A percentile compares a stretch with the other conserved stretches of the same genome.
phyloP scores from a whole-genome alignment of 2,329 filamentous ascomycete genomes.

The Aspergillus japonicus region DNA sequence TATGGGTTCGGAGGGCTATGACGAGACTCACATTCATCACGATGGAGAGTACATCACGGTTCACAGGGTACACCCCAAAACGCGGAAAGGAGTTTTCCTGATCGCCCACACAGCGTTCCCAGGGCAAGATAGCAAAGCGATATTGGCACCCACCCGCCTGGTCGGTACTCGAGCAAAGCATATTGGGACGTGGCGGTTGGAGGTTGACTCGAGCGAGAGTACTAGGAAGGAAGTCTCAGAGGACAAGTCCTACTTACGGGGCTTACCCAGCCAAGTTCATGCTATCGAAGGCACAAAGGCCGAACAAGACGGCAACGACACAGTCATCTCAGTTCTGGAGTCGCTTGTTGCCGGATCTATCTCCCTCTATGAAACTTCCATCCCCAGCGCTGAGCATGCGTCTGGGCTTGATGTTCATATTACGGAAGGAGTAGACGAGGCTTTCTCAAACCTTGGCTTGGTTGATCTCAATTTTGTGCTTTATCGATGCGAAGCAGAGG shows the following conservation, averaged over 20 bases:
- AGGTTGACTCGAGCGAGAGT: slow-evolving; percentile 76
- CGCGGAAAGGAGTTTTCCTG: slow-evolving; percentile 88
- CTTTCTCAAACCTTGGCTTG: slow-evolving; percentile 72
- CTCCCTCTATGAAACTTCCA: slow-evolving; percentile 93
- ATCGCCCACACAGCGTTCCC: slow-evolving; percentile 96
- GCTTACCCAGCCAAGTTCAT: slow-evolving; percentile 78
- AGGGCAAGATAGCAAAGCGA: slow-evolving; percentile 79
- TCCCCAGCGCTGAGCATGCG: slow-evolving; percentile 80
- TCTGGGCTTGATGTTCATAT: slow-evolving; percentile 82
- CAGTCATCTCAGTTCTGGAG: slow-evolving; percentile 75
- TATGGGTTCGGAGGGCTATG: slow-evolving; percentile 93
- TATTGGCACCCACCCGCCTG: slow-evolving; percentile 75
- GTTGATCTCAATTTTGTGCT: slow-evolving; percentile 88
- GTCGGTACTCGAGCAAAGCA: slow-evolving; percentile 80
- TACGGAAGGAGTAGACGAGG: slow-evolving; percentile 73
- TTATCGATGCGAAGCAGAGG: slow-evolving; percentile 89
- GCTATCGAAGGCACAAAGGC: slow-evolving; percentile 72
- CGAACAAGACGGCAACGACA: slow-evolving; percentile 70
- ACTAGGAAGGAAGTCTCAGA: slow-evolving; percentile 62
- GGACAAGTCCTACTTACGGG: slow-evolving; percentile 71
- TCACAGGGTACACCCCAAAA: slow-evolving; percentile 88
- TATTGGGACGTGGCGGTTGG: slow-evolving; percentile 87
- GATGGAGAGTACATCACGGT: slow-evolving; percentile 96
- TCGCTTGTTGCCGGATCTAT: slow-evolving; percentile 92
- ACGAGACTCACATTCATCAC: slow-evolving; percentile 95